Conservation (phyloP, 176 grass and related monocot species). For the Oryza nivara region DNA sequence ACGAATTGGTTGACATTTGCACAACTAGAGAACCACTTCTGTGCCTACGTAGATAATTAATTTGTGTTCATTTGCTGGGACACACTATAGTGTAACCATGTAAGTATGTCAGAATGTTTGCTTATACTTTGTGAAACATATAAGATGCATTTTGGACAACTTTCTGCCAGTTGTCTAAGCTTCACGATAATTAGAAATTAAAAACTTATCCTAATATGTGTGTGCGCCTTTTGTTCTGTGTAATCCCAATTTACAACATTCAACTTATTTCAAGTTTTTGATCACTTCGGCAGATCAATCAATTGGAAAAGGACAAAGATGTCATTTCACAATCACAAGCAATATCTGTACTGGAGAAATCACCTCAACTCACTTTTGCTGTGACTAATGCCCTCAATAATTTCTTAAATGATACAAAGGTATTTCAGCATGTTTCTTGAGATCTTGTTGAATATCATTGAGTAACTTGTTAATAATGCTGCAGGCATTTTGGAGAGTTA, state of each 20-base stretch:
- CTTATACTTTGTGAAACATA: not conserved
- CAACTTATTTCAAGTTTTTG: slow-evolving; percentile 11
- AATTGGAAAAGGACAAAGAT: slow-evolving; percentile 99
- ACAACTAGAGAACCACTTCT: too few species aligned
- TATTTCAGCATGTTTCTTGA: slow-evolving; percentile 47
- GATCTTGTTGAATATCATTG: slow-evolving; percentile 32
- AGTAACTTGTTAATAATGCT: slow-evolving; percentile 32
- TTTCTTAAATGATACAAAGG: slow-evolving; percentile 98
- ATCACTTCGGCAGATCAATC: slow-evolving; percentile 82
- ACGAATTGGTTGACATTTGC: too few species aligned
- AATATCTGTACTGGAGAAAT: slow-evolving; percentile 81
- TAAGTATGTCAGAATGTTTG: not conserved
- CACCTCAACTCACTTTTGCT: slow-evolving; percentile 79
- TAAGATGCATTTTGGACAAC: not conserved
- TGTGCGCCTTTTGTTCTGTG: not conserved
- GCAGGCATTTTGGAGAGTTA: slow-evolving; percentile 97
- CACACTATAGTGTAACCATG: not conserved
- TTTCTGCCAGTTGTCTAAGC: not conserved
- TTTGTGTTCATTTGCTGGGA: not conserved
- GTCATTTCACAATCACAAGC: slow-evolving; percentile 96
- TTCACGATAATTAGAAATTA: not conserved
- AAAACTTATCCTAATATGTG: not conserved
- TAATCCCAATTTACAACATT: not conserved
- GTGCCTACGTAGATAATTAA: too few species aligned
- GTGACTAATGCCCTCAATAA: slow-evolving; percentile 95